Conservation (phyloP, 31 red algal species). For the Bonnemaisonia californica region DNA sequence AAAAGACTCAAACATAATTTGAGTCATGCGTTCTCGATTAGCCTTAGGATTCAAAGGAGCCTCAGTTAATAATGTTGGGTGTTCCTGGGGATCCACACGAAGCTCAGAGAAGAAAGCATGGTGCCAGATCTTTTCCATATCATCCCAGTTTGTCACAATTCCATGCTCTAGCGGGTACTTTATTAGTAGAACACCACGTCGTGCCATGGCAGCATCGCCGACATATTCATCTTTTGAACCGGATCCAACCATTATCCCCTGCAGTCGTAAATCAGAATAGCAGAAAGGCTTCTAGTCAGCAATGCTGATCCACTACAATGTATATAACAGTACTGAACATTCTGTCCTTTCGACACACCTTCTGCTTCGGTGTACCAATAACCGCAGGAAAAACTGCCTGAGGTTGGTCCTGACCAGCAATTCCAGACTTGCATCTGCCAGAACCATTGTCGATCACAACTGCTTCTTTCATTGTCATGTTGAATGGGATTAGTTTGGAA, state of each 20-base stretch:
- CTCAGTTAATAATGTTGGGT: conserved; percentile 96
- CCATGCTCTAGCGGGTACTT: conserved; percentile 99
- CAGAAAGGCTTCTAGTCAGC: background rate
- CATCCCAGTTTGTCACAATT: conserved; percentile 99
- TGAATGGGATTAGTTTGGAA: background rate
- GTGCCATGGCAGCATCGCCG: conserved; percentile 96
- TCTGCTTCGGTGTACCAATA: conserved; percentile 96
- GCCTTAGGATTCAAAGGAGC: conserved; percentile 98
- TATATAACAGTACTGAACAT: background rate
- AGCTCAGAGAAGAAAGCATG: conserved; percentile 99
- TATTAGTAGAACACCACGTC: conserved; percentile 96
- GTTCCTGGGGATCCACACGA: conserved; percentile 94
- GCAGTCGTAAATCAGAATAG: background rate
- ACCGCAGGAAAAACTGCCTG: conserved; percentile 98
- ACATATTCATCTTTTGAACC: conserved; percentile 99
- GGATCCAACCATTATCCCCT: conserved; percentile 94
- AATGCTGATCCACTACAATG: background rate
- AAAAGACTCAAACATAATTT: conserved; percentile 99
- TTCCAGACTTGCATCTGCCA: conserved; percentile 89
- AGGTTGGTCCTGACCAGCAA: conserved; percentile 98
- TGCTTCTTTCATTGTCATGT: conserved; percentile 54
- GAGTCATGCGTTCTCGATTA: conserved; percentile 98
- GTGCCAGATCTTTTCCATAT: conserved; percentile 99
- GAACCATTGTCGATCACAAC: conserved; percentile 94
- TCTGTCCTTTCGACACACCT: conserved; percentile 59